phyloP scores from a whole-genome alignment of 345 rosid genomes.

The Acer saccharum region DNA sequence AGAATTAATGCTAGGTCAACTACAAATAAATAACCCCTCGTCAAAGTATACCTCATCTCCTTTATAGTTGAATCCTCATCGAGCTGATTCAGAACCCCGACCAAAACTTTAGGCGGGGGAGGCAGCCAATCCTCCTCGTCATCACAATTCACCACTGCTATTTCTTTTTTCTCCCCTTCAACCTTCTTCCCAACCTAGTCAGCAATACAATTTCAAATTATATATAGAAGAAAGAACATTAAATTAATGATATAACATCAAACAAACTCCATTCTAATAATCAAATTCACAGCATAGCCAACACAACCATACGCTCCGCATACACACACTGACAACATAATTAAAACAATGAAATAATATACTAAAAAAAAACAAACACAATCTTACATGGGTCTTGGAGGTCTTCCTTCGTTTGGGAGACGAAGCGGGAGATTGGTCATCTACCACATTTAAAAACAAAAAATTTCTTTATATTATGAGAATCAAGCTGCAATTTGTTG shows the following conservation, averaged over 20 bases:
- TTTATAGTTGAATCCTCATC: constrained; percentile 63
- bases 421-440: constrained; percentile 23
- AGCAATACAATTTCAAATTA: not conserved
- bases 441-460: constrained; percentile 16
- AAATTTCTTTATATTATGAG: not conserved
- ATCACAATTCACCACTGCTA: constrained; percentile 28
- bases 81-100: constrained; percentile 24
- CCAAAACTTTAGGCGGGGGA: constrained; percentile 56
- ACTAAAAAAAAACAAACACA: not conserved
- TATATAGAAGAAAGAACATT: not conserved
- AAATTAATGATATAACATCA: not conserved
- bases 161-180: constrained; percentile 37
- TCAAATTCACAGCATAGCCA: not conserved
- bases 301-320: not conserved
- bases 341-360: not conserved
- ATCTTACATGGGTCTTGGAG: constrained; percentile 25
- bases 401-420: constrained; percentile 27
- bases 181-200: constrained; percentile 34
- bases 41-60: constrained; percentile 55
- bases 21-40: not conserved
- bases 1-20: not conserved
- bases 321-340: not conserved
- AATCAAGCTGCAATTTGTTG: not conserved
- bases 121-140: constrained; percentile 73
- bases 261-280: constrained; percentile 3